phyloP scores from a whole-genome alignment of 768 basidiomycete genomes.

The Austroboletus festivus region DNA sequence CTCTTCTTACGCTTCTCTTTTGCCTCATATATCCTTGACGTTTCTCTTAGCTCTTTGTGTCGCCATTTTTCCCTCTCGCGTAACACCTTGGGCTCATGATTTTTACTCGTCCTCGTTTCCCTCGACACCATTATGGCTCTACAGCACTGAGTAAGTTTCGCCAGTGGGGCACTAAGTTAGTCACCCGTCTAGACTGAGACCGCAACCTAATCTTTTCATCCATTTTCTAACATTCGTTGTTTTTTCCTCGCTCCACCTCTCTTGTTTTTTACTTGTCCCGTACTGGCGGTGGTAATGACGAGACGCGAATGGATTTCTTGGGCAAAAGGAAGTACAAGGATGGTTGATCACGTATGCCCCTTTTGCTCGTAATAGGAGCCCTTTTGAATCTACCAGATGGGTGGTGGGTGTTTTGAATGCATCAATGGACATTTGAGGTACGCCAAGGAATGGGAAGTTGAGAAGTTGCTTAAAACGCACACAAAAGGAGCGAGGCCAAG shows the following conservation, averaged over 20 bases:
- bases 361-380: conserved; percentile 5
- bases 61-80: conserved; percentile 14
- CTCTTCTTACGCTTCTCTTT: conserved; percentile 28
- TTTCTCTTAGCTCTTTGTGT: conserved; percentile 24
- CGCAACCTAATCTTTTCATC: conserved; percentile 23
- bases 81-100: conserved; percentile 24
- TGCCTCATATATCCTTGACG: conserved; percentile 37
- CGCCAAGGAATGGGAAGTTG: too few species aligned
- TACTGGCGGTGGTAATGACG: conserved; percentile 7
- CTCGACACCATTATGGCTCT: conserved; percentile 14
- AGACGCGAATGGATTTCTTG: conserved; percentile 13
- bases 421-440: too few species aligned
- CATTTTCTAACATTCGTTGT: conserved; percentile 8
- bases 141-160: conserved; percentile 28
- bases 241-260: conserved; percentile 1
- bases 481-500: too few species aligned
- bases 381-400: too few species aligned
- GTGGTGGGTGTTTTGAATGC: too few species aligned
- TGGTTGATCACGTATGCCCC: conserved; percentile 17
- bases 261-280: conserved; percentile 7
- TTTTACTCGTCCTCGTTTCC: conserved; percentile 24
- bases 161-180: conserved; percentile 18
- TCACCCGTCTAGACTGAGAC: conserved; percentile 24
- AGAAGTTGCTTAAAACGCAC: too few species aligned
- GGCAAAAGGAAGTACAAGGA: not conserved